Conservation (phyloP, 176 grass and related monocot species). For the Zoysia pacifica region DNA sequence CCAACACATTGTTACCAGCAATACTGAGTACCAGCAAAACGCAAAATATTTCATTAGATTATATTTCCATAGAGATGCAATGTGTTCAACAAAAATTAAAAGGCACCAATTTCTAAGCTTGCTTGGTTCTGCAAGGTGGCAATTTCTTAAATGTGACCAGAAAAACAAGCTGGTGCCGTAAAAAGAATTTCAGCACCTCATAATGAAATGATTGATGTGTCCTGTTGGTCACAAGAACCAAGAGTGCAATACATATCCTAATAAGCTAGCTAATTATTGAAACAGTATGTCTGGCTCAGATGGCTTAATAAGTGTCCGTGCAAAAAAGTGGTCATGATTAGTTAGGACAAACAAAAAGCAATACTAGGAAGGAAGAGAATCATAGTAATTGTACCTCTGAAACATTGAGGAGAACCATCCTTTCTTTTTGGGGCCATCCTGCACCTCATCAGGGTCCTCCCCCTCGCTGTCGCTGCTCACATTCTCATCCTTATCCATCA, state of each 20-base stretch:
- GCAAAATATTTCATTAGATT: conserved; percentile 8
- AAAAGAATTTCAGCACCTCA: too few relatives aligned
- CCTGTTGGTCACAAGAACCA: not conserved
- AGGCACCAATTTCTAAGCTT: not conserved
- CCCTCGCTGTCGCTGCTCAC: conserved; percentile 69
- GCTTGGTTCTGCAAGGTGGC: not conserved
- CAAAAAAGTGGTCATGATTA: too few relatives aligned
- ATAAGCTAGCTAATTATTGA: not conserved
- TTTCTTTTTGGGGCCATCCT: conserved; percentile 55
- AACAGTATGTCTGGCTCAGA: not conserved
- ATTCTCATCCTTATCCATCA: conserved; percentile 79
- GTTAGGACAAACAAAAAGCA: not conserved
- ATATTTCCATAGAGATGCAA: not conserved
- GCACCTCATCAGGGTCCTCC: conserved; percentile 26
- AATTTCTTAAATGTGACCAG: too few relatives aligned
- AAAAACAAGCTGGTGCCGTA: not conserved
- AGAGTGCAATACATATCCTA: not conserved
- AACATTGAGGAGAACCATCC: conserved; percentile 90
- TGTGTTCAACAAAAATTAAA: not conserved
- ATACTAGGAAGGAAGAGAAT: not conserved
- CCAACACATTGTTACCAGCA: conserved; percentile 55
- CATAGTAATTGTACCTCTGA: conserved; percentile 54
- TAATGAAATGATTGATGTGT: too few relatives aligned
- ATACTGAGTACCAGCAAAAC: conserved; percentile 52
- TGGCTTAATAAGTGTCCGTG: too few relatives aligned